Base-by-base conservation (phyloP, 2,329 filamentous ascomycete genomes). In the Phaeomoniella chlamydospora region DNA sequence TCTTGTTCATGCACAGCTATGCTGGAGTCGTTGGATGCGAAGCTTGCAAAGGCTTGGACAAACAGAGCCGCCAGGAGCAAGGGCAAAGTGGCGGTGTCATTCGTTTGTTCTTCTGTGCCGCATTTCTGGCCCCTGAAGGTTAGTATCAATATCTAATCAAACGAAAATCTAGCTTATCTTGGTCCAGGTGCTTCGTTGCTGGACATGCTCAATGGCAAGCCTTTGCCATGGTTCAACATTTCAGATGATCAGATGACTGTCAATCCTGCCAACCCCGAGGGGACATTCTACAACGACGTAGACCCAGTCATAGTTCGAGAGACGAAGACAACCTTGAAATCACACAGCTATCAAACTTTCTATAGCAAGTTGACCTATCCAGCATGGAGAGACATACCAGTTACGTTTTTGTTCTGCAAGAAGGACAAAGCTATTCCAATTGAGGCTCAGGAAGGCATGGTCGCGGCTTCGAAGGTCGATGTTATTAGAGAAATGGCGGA, bases 401-500 rank as follows among this genome's bases (percentile, higher is more conserved):
- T 50, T 2, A 55, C 53, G 12, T 59, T 49, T 37, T 45, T 59
- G 4, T 33, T 55, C 34, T 50, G 48, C 17, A 44, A 47, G 29
- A 44, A 50, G 5, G 56, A 59, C 37, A 34, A 33, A 15, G 46
- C 49, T 14, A 38, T 59, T 9, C 26, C 42, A 1, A 49, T 50
- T 1, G 35, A 45, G 12, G 36, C 44, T 17, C 55, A 57, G 36
- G 48, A 50, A 35, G 37, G 14, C 1, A 42, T 33, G 15, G 56
- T 59, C 33, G 47, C n/a, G n/a, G n/a, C n/a, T n/a, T n/a, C n/a
- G n/a, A n/a, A n/a, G 30, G 13, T 10, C 5, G 30, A 15, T n/a
- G 5, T 32, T 5, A 15, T 32, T 5, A 32, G 17, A 15, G 30
- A 32, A 15, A 15, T 32, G 5, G 43, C 42, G 26, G 26, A 31